Conservation (phyloP, 2,329 filamentous ascomycete genomes). For the Monosporascus sp. region DNA sequence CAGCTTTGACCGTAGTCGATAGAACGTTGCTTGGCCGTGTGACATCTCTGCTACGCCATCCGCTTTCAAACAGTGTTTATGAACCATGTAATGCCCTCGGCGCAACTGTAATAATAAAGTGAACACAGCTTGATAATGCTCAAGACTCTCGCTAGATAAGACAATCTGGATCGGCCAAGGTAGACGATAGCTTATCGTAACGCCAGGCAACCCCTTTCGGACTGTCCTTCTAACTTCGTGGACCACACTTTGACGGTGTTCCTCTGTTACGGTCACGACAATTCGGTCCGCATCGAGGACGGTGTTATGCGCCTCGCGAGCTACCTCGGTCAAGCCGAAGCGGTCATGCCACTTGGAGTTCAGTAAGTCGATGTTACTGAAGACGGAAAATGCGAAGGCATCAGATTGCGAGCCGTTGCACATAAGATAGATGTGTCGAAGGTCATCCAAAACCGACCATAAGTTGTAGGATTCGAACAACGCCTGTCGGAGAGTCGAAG, state of each 20-base stretch:
- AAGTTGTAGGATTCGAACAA: conserved; percentile 68
- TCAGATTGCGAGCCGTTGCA: conserved; percentile 65
- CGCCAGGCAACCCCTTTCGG: conserved; percentile 50
- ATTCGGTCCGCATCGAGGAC: conserved; percentile 57
- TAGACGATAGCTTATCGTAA: conserved; percentile 65
- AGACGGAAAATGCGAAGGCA: conserved; percentile 62
- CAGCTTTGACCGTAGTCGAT: conserved; percentile 60
- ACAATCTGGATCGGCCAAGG: conserved; percentile 67
- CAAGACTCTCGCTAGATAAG: conserved; percentile 58
- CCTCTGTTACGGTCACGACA: conserved; percentile 46
- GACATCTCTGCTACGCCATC: conserved; percentile 32
- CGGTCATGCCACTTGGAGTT: conserved; percentile 68
- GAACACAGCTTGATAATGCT: conserved; percentile 66
- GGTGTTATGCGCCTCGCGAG: conserved; percentile 63
- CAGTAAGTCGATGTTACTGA: conserved; percentile 64
- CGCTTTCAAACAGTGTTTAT: conserved; percentile 43
- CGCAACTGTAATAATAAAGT: conserved; percentile 73
- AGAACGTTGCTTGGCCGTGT: conserved; percentile 45
- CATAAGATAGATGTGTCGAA: conserved; percentile 72
- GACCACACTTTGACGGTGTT: conserved; percentile 34
- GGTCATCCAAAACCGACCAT: conserved; percentile 54
- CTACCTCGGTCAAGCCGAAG: conserved; percentile 72
- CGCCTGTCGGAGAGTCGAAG: conserved; percentile 56
- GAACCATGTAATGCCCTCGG: conserved; percentile 62
- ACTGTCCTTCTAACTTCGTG: conserved; percentile 53